Percentiles rank a stretch among this genome's conserved stretches.
phyloP scores from a whole-genome alignment of 1,284 basidiomycete genomes.

The Lentinula novae-zelandiae region DNA sequence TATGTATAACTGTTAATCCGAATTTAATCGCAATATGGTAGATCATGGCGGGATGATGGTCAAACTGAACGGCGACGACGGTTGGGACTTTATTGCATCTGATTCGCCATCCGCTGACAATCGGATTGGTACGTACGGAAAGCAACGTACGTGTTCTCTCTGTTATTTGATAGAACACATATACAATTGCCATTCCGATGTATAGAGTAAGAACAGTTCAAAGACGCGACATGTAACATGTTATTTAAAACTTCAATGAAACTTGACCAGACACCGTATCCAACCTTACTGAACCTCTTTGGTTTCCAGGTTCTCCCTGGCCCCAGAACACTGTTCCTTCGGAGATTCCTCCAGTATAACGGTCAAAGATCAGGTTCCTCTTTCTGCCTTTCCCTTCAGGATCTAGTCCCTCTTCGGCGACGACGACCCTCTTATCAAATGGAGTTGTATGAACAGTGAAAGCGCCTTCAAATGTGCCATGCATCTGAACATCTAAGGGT shows the following conservation, averaged over 20 bases:
- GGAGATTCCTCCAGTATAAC: not conserved
- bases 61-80: no score
- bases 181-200: no score
- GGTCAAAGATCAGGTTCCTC: conserved; percentile 21
- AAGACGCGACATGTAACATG: not conserved
- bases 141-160: no score
- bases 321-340: conserved; percentile 6
- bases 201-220: not conserved
- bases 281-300: not conserved
- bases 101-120: no score
- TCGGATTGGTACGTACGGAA: no score
- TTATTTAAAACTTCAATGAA: not conserved
- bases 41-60: no score
- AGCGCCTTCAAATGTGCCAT: conserved; percentile 40
- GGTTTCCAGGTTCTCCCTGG: not conserved
- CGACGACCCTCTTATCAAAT: conserved; percentile 16
- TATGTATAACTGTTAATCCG: no score
- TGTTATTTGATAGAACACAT: no score
- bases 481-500: conserved; percentile 28
- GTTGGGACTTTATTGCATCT: no score
- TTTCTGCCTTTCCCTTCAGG: conserved; percentile 35
- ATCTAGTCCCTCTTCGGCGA: conserved; percentile 27
- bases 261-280: not conserved
- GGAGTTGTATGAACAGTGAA: conserved; percentile 29
- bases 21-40: no score